Base-by-base conservation (phyloP, 1,139 yeast genomes). In the Suhomyces wounanorum region DNA sequence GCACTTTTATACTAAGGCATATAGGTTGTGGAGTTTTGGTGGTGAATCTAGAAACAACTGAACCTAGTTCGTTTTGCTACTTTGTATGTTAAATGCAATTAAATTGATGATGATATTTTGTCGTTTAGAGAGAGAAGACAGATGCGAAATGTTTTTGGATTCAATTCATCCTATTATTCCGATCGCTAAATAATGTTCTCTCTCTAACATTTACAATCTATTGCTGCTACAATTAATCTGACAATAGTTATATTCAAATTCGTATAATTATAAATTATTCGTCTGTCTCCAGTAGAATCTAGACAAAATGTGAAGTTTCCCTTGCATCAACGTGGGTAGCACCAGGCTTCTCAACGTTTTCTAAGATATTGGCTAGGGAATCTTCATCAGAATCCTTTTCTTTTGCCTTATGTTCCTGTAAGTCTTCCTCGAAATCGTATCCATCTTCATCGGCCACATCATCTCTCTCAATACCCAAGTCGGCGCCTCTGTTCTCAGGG, bases 401-500 rank as follows among this genome's bases (percentile, higher is more conserved):
- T 33, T 40, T 40, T 18, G 17, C 30, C 39, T 53, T 54, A 33
- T 46, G 47, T 9, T 50, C 56, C 35, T 30, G 11, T 14, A 41
- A 47, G 4, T 50, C 54, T 3, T 52, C 54, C 4, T 47, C 54
- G 18, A 45, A 33, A 16, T 50, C 54, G 7, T 23, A 17, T n/a
- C 50, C 52, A 36, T 54, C 49, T 38, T 50, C 56, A 21, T 55
- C 58, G 13, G 52, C 50, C 23, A 55, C 47, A 41, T 57, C 58
- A 43, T 58, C 61, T 49, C 59, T 50, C 31, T 55, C 59, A n/a
- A 54, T 45, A 42, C 58, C 59, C 54, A 58, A 55, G 47, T 55
- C 59, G 16, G 74, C 76, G 44, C 66, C 67, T 66, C 83, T 81
- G 61, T 81, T 79, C 68, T 89, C 96, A 11, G 96, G 96, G 2